Percentiles rank a stretch among this genome's conserved stretches.
Conservation (phyloP, 2,329 filamentous ascomycete genomes). For the Fusarium sp. region DNA sequence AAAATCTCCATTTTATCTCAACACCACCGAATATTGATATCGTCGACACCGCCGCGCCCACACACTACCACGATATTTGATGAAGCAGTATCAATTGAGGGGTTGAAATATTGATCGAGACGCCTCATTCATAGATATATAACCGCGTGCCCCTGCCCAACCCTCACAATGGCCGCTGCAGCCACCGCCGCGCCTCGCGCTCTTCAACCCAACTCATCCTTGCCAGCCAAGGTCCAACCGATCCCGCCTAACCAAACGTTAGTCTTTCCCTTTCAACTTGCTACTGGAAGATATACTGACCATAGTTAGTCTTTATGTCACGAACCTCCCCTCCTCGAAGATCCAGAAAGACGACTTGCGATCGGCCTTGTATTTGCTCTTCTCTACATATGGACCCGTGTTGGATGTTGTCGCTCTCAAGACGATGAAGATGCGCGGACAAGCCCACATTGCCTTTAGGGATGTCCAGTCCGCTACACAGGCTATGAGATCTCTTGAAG, state of each 20-base stretch:
- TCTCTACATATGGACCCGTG: constrained; percentile 91
- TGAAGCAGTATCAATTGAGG: not conserved
- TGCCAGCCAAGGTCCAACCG: constrained; percentile 61
- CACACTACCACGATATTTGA: constrained; percentile 11
- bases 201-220: constrained; percentile 53
- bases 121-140: not conserved
- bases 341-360: constrained; percentile 89
- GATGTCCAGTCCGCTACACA: constrained; percentile 93
- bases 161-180: constrained; percentile 47
- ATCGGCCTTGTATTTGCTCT: constrained; percentile 88
- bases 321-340: constrained; percentile 85
- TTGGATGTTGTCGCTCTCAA: constrained; percentile 91
- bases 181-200: constrained; percentile 52
- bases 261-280: constrained; percentile 48
- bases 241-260: constrained; percentile 79
- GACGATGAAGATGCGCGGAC: constrained; percentile 91
- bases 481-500: constrained; percentile 88
- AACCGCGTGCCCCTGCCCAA: not conserved
- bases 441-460: constrained; percentile 91
- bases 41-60: constrained; percentile 18
- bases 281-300: constrained; percentile 8
- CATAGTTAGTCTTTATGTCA: constrained; percentile 79
- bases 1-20: constrained; percentile 44
- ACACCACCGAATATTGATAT: constrained; percentile 27
- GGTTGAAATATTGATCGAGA: constrained; percentile 3